Conservation (phyloP, 2,329 filamentous ascomycete species). For the Cladosporium sp. region DNA sequence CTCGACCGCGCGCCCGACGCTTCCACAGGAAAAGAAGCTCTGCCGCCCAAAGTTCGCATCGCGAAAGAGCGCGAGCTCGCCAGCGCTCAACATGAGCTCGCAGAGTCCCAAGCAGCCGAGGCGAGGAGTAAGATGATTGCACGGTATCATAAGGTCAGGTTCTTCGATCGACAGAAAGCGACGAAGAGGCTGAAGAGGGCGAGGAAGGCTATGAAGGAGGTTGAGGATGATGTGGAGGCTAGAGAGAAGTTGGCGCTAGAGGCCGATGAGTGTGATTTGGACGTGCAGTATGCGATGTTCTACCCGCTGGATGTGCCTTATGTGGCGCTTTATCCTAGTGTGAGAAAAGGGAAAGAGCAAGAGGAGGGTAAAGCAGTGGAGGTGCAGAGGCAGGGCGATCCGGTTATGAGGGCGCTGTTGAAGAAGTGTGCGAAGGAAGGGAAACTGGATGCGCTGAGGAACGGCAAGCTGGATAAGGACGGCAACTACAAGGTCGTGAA, state of each 20-base stretch:
- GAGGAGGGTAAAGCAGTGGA: slow-evolving; percentile 30
- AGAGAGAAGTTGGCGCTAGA: slow-evolving; percentile 19
- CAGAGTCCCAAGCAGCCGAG: slow-evolving; percentile 56
- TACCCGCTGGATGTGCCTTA: slow-evolving; percentile 69
- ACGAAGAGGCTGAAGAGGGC: slow-evolving; percentile 63
- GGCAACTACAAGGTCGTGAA: slow-evolving; percentile 7
- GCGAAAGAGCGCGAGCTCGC: slow-evolving; percentile 70
- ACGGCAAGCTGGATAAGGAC: slow-evolving; percentile 40
- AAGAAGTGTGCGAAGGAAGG: slow-evolving; percentile 61
- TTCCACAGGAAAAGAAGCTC: slow-evolving; percentile 34
- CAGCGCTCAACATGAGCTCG: slow-evolving; percentile 62
- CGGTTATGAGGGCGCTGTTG: slow-evolving; percentile 64
- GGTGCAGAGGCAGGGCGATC: slow-evolving; percentile 39
- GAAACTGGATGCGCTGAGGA: slow-evolving; percentile 52
- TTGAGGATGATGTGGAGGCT: slow-evolving; percentile 34
- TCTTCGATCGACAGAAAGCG: slow-evolving; percentile 79
- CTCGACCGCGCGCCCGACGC: slow-evolving; percentile 49
- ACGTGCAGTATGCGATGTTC: slow-evolving; percentile 70
- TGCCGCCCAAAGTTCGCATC: slow-evolving; percentile 64
- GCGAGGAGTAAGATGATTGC: slow-evolving; percentile 65
- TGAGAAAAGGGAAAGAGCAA: slow-evolving; percentile 29
- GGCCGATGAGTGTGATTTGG: slow-evolving; percentile 56
- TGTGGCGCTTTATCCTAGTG: slow-evolving; percentile 50
- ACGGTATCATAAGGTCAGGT: slow-evolving; percentile 78
- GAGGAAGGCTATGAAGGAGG: slow-evolving; percentile 53